Conservation (phyloP, 2,329 filamentous ascomycete genomes). For the Polytolypa hystricis region DNA sequence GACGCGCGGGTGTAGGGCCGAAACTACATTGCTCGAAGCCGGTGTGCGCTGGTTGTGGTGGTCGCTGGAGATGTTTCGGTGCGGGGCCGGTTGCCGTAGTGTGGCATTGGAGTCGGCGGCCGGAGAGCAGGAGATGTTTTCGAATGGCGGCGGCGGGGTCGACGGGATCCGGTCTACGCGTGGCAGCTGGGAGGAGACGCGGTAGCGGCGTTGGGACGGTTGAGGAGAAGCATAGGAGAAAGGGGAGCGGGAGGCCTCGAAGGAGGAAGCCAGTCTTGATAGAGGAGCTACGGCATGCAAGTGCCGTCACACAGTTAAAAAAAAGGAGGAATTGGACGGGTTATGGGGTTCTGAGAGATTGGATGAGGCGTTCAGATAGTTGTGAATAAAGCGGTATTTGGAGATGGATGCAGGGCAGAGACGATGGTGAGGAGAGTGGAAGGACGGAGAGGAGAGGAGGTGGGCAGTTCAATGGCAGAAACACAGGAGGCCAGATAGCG, state of each 20-base stretch:
- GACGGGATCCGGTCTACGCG: neutral
- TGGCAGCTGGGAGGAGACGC: neutral
- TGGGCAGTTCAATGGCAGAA: too few relatives aligned
- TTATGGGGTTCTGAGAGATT: too few relatives aligned
- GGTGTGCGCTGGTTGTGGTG: slow-evolving; percentile 20
- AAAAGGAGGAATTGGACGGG: too few relatives aligned
- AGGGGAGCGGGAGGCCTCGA: slow-evolving; percentile 5
- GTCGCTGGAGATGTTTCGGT: slow-evolving; percentile 16
- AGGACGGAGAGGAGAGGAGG: neutral
- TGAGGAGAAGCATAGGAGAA: slow-evolving; percentile 2
- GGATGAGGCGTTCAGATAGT: too few relatives aligned
- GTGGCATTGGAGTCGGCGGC: slow-evolving; percentile 11
- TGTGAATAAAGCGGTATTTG: neutral
- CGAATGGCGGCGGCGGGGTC: slow-evolving; percentile 4
- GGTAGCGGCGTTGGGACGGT: slow-evolving; percentile 5
- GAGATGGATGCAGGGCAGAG: neutral
- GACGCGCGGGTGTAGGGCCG: slow-evolving; percentile 58
- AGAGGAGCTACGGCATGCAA: slow-evolving; percentile 4
- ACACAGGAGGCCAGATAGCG: too few relatives aligned
- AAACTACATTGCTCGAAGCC: slow-evolving; percentile 22
- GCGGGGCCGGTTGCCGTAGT: slow-evolving; percentile 20
- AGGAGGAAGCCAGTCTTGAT: slow-evolving; percentile 13
- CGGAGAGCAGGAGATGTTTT: slow-evolving; percentile 3
- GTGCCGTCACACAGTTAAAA: neutral
- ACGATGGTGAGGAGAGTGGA: neutral